Conservation (phyloP, 1,139 yeast species). For the Hyphopichia fennica region DNA sequence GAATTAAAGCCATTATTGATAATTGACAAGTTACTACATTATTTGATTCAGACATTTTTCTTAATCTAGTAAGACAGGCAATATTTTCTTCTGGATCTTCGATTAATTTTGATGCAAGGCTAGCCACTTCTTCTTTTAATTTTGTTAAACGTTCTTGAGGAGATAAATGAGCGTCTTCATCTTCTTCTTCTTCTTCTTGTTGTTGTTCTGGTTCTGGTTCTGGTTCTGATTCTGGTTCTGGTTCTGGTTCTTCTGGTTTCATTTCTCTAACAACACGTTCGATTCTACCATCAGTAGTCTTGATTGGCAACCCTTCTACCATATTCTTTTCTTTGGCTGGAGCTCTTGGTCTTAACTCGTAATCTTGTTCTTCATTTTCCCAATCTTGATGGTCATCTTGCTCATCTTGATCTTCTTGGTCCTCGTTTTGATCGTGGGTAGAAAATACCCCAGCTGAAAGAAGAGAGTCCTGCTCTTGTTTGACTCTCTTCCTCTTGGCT, state of each 20-base stretch:
- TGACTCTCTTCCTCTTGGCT: constrained; percentile 48
- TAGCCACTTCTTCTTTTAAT: constrained; percentile 83
- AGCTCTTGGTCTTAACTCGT: constrained; percentile 60
- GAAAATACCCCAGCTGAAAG: constrained; percentile 49
- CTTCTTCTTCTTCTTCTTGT: constrained; percentile 29
- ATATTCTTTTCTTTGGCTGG: constrained; percentile 35
- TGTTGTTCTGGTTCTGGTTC: constrained; percentile 19
- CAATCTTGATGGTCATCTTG: constrained; percentile 24
- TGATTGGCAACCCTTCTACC: constrained; percentile 81
- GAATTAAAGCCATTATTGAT: constrained; percentile 74
- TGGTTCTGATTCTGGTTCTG: constrained; percentile 17
- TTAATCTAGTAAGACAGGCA: constrained; percentile 61
- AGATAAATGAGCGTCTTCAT: constrained; percentile 48
- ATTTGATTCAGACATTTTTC: constrained; percentile 69
- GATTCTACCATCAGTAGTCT: constrained; percentile 66
- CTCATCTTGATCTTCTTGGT: constrained; percentile 14
- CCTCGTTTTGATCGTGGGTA: constrained; percentile 10
- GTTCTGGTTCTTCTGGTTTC: constrained; percentile 20
- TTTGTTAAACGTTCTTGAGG: constrained; percentile 58
- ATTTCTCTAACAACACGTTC: constrained; percentile 55
- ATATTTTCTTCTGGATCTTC: constrained; percentile 92
- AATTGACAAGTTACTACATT: constrained; percentile 71
- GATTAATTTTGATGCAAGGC: constrained; percentile 69
- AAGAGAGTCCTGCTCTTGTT: constrained; percentile 46
- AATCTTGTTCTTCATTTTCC: constrained; percentile 59